Evolutionary conservation across 306 rosid species (phyloP).

Genomic region (Bauhinia variegata): DNA sequence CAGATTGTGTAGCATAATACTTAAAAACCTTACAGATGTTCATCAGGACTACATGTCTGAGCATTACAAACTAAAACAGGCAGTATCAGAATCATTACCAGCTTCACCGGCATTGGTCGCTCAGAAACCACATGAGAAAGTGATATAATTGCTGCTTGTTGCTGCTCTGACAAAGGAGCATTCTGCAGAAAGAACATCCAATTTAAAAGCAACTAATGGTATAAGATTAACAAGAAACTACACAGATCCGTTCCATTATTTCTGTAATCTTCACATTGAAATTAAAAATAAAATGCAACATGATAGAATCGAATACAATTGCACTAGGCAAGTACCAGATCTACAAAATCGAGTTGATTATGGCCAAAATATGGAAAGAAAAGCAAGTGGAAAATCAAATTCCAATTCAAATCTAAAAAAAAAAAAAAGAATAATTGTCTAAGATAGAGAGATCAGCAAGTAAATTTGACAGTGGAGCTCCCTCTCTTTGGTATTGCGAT

Average conservation of each 20-base stretch:
- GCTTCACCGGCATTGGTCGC: constrained; percentile 77
- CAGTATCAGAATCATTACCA: constrained; percentile 46
- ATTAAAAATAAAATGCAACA: background rate
- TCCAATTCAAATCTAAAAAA: constrained; percentile 1
- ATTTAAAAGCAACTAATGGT: background rate
- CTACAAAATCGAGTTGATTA: constrained; percentile 18
- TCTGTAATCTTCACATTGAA: background rate
- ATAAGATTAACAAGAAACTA: background rate
- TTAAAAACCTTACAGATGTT: background rate
- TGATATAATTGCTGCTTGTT: constrained; percentile 59
- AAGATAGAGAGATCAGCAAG: background rate
- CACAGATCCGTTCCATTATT: constrained; percentile 34
- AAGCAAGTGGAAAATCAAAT: background rate
- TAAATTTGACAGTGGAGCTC: background rate
- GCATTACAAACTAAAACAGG: background rate
- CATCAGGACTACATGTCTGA: constrained; percentile 8
- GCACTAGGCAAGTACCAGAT: constrained; percentile 28
- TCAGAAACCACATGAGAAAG: constrained; percentile 86
- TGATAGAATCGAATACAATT: constrained; percentile 6
- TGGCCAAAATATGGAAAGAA: background rate
- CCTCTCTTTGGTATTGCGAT: background rate
- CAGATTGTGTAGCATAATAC: no score
- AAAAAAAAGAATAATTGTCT: constrained; percentile 22
- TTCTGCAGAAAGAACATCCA: constrained; percentile 50
- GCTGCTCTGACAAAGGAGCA: constrained; percentile 84